These are phyloP conservation scores for Hamamelis virginiana DNA, from an alignment of 164 flowering plant genomes.

Conservation along the genomic window DNA sequence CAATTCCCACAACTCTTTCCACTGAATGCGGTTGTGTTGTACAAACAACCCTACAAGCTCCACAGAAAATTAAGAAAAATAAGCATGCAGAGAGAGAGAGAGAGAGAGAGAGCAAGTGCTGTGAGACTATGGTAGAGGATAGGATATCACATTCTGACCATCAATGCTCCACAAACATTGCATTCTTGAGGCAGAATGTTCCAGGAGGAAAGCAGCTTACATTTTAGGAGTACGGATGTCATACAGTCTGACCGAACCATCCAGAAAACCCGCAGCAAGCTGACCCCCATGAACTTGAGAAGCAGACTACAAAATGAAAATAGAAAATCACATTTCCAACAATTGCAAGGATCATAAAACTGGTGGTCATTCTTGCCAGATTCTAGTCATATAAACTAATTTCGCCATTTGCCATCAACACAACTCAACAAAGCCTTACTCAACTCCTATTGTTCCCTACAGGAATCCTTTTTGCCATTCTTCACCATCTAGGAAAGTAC, in stretches of 20 bases:
- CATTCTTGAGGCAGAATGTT: too few relatives aligned
- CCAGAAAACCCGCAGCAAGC: constrained; percentile 84
- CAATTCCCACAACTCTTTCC: constrained; percentile 83
- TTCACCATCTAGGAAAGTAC: too few relatives aligned
- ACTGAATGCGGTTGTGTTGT: constrained; percentile 63
- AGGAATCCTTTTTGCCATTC: too few relatives aligned
- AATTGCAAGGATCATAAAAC: not conserved
- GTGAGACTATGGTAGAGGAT: too few relatives aligned
- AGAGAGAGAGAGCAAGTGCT: not conserved
- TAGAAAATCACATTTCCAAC: not conserved
- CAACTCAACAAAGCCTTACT: too few relatives aligned
- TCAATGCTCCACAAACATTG: too few relatives aligned
- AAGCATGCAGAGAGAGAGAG: not conserved
- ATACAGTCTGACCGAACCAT: constrained; percentile 85
- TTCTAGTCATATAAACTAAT: too few relatives aligned
- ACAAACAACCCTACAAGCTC: constrained; percentile 59
- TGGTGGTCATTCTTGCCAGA: too few relatives aligned
- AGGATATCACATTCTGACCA: too few relatives aligned
- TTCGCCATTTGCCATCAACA: too few relatives aligned
- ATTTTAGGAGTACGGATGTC: constrained; percentile 84
- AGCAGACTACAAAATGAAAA: constrained; percentile 59
- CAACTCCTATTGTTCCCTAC: too few relatives aligned
- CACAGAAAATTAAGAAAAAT: not conserved
- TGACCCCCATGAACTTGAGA: constrained; percentile 94
- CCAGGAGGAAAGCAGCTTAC: constrained; percentile 36